phyloP scores from a whole-genome alignment of 805 yeast species.

The Saccharomycopsis vini region DNA sequence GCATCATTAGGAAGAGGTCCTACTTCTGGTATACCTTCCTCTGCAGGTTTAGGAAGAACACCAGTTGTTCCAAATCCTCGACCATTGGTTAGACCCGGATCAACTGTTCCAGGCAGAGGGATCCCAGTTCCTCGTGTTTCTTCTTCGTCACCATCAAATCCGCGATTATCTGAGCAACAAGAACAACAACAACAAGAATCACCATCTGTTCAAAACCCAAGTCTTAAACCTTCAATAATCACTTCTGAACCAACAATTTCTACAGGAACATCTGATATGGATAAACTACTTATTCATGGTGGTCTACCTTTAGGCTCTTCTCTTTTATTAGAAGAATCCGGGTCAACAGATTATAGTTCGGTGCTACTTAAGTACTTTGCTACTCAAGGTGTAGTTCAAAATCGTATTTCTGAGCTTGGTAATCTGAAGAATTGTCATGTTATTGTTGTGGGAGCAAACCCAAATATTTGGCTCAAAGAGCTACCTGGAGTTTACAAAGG shows the following conservation, averaged over 20 bases:
- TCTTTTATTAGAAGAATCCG: conserved; percentile 68
- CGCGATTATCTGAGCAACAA: too few species aligned
- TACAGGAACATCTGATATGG: conserved; percentile 72
- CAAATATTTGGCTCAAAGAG: conserved; percentile 47
- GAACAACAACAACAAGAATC: not conserved
- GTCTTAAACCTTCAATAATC: conserved; percentile 65
- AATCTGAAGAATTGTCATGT: conserved; percentile 10
- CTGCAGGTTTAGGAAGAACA: too few species aligned
- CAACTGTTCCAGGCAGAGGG: too few species aligned
- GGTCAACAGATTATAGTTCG: conserved; percentile 80
- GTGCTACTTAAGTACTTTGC: conserved; percentile 61
- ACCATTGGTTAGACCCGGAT: not conserved
- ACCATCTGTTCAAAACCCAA: conserved; percentile 32
- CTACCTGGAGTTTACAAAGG: conserved; percentile 76
- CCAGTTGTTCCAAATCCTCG: not conserved
- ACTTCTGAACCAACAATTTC: conserved; percentile 72
- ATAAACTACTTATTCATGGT: conserved; percentile 63
- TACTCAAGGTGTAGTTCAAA: conserved; percentile 68
- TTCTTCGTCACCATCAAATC: not conserved
- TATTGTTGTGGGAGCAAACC: conserved; percentile 11
- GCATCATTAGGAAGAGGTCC: too few species aligned
- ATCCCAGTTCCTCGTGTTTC: too few species aligned
- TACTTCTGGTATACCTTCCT: too few species aligned
- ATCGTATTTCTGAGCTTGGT: conserved; percentile 37
- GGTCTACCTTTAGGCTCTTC: conserved; percentile 79